A percentile compares a stretch with the other conserved stretches of the same genome.
phyloP scores from a whole-genome alignment of 495 filamentous ascomycete species.

The Neurospora hispaniola region DNA sequence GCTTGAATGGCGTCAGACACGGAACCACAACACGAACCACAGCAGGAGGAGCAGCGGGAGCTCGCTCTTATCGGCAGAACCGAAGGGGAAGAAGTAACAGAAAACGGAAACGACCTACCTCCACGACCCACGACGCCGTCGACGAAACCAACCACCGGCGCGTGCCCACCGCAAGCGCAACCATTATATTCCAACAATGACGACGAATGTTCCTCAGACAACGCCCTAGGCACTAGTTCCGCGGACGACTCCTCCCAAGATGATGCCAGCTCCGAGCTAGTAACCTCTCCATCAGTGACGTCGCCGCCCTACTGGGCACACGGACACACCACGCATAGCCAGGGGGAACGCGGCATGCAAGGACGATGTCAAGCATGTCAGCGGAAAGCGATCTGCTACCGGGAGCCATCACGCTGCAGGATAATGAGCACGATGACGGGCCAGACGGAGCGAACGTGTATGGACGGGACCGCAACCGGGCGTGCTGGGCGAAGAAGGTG shows the following conservation, averaged over 20 bases:
- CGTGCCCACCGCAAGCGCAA: not conserved
- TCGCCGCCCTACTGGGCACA: slow-evolving; percentile 26
- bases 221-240: slow-evolving; percentile 2
- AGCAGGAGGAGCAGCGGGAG: not conserved
- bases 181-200: not conserved
- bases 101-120: not conserved
- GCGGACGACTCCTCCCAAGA: not conserved
- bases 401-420: slow-evolving; percentile 41
- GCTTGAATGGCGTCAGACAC: slow-evolving; percentile 23
- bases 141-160: not conserved
- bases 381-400: slow-evolving; percentile 31
- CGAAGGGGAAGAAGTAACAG: not conserved
- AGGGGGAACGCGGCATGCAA: slow-evolving; percentile 1
- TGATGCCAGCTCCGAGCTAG: slow-evolving; percentile 3
- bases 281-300: slow-evolving; percentile 16
- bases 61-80: not conserved
- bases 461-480: slow-evolving; percentile 35
- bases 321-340: not conserved
- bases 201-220: not conserved
- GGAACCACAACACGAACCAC: slow-evolving; percentile 2
- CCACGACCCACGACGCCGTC: not conserved
- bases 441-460: slow-evolving; percentile 20
- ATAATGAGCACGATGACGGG: slow-evolving; percentile 37
- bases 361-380: slow-evolving; percentile 30
- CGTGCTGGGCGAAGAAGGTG: slow-evolving; percentile 48